Base-by-base conservation (phyloP, 805 yeast species). In the Candida silvicultrix region DNA sequence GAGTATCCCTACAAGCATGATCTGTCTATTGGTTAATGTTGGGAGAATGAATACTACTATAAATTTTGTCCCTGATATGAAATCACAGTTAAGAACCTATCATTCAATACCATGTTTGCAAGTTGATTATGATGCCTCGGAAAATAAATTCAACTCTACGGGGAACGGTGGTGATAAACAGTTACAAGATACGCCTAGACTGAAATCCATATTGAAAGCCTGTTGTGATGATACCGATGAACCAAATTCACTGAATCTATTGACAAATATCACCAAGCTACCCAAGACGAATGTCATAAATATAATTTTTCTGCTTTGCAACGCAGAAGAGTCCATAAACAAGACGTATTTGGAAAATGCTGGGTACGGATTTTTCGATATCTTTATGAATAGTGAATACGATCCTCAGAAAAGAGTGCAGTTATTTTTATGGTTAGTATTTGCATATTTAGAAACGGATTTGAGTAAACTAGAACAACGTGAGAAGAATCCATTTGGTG, bases 41-140 rank as follows among this genome's bases (percentile, higher is more conserved):
- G 98, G 98, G 10, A 73, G 97, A 50, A 80, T 92, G 81, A 92
- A 92, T 68, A 92, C 99, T 2, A 92, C 98, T 2, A 83, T 92
- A 44, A 92, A 92, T 66, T 85, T 92, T 60, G 96, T 89, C 46
- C 88, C 95, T 20, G 97, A 89, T 59, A 92, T 92, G 98, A 83
- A 89, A 55, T 88, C 96, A 0, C 92, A 89, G 53, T 73, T 92
- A 51, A 74, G 99, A 58, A 90, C 97, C 0, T 92, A 86, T 61
- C 97, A 92, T 66, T 85, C 96, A 12, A 88, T 92, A 31, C 99
- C 99, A 1, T 80, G 89, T 11, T 70, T 92, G 38, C 97, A 92
- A 62, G 80, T 84, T 3, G 79, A 77, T 47, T 74, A 83, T 16
- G 77, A 72, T 44, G 58, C 66, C 5, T 40, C 41, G 6, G 58